Conservation (phyloP, 2,329 filamentous ascomycete genomes). For the Aureobasidium leucospermi region DNA sequence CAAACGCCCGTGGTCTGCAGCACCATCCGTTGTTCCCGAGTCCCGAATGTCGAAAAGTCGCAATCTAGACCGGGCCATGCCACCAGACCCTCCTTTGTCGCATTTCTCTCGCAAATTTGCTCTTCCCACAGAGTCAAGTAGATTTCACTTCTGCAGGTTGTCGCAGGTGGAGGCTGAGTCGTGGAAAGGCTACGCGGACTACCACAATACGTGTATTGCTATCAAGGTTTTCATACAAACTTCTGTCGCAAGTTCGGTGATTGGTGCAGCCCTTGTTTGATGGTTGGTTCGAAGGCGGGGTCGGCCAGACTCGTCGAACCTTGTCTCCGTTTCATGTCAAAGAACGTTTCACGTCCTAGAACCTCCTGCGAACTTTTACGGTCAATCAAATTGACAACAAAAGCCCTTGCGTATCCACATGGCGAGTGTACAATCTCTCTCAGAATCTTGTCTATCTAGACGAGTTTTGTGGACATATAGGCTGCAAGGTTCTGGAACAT, state of each 20-base stretch:
- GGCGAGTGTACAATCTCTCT: neutral
- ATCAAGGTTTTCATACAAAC: neutral
- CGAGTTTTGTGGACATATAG: neutral
- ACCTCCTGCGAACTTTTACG: neutral
- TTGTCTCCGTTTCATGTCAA: conserved; percentile 7
- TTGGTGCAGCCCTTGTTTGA: neutral
- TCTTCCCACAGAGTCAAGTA: neutral
- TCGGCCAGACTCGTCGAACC: neutral
- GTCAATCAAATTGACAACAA: neutral
- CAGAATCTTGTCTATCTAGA: neutral
- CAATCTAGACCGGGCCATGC: neutral
- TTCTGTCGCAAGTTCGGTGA: neutral
- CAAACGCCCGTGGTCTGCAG: neutral
- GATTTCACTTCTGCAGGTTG: neutral
- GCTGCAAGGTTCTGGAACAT: neutral
- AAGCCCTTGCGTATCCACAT: neutral
- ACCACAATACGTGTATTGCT: neutral
- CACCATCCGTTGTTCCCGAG: neutral
- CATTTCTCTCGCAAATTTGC: neutral
- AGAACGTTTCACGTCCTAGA: neutral
- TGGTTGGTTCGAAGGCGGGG: neutral
- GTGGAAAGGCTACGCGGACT: neutral
- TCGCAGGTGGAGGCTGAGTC: neutral
- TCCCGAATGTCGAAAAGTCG: neutral
- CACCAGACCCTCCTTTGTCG: neutral